Base-by-base conservation (phyloP, 2,329 filamentous ascomycete species). In the Xylaria sp. region DNA sequence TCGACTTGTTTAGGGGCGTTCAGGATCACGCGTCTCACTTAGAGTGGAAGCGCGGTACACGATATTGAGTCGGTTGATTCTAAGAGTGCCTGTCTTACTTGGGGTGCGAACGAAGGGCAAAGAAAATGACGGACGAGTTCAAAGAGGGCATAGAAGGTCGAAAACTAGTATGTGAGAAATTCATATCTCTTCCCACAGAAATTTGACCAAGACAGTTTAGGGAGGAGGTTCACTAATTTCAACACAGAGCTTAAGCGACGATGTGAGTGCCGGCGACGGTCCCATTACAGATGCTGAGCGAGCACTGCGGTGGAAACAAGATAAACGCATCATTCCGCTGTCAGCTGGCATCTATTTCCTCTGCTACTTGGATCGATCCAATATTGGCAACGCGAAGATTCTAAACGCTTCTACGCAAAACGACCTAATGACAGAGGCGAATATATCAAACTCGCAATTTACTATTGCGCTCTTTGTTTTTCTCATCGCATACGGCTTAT, bases 291-390 rank as follows among this genome's bases (percentile, higher is more conserved):
- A 67, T n/a, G 70, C 68, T 33, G 70, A 72, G 53, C 65, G 66
- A 49, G 67, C 66, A 19, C 48, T 73, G 9, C 54, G 71, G 52
- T 71, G 78, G 75, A 81, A 78, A 63, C 81, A 84, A 67, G 84
- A 86, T 67, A 62, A 79, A 56, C 80, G 81, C 48, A 83, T 86
- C 53, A 73, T 86, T 6, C 83, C 84, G 1, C 71, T 85, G 7
- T 80, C 79, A 9, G 81, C 82, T 7, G 75, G 73, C 48, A 83
- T 85, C 37, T 86, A 85, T 69, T 76, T 86, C 17, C 76, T 86
- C 11, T 84, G 82, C 69, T 85, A 85, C 64, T 74, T 86, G 17
- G 84, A 86, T 69, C 74, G 81, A 19, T 81, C 80, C 15, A 85
- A 85, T 67, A 85, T 85, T 46, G 74, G 76, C 51, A 79, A 79